Base-by-base conservation (phyloP, 2,329 filamentous ascomycete genomes). In the Phyllachora maydis region DNA sequence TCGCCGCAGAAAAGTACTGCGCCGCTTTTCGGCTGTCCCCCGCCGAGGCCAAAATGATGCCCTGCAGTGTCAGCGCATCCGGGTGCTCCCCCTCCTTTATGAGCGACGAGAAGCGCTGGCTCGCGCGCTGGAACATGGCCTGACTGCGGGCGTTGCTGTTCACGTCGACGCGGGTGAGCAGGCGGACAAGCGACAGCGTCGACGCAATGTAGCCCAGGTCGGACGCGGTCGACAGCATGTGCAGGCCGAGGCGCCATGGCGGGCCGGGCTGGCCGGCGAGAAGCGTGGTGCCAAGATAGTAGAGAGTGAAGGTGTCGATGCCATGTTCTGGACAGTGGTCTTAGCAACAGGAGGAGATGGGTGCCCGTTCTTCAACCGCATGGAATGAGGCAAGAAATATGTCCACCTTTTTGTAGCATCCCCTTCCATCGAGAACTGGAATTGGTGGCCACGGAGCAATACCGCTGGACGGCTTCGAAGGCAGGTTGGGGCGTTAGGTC, bases 11-110 rank as follows among this genome's bases (percentile, higher is more conserved):
- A 24, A 46, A 43, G 32, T 33, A 41, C 8, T 32, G 29, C 18
- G 48, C 32, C 1, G 47, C 47, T 3, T 30, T 29, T 10, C 22
- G 26, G 18, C 37, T 27, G 9, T 37, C 30, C 12, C 31, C 30
- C 15, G 28, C 16, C 2, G 12, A 11, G 4, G 34, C 32, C 16
- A 40, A 32, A 4, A 42, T 22, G 8, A 45, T 21, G 10, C 43
- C 50, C 6, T 41, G 33, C n/a, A 51, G 30, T 0, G 49, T 50
- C 8, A 47, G 42, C 2, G 40, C 41, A 27, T 54, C 39, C 9
- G 49, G 41, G 20, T 38, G 32, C 5, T 24, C 25, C 10, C 25
- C 27, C 18, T 19, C 24, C 8, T 16, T 14, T 11, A 39, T 22
- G 13, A 41, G 28, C 8, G 26, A 27, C 22, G 34, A 26, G 29